Base-by-base conservation (phyloP, 2,329 filamentous ascomycete species). In the Nakataea oryzae region DNA sequence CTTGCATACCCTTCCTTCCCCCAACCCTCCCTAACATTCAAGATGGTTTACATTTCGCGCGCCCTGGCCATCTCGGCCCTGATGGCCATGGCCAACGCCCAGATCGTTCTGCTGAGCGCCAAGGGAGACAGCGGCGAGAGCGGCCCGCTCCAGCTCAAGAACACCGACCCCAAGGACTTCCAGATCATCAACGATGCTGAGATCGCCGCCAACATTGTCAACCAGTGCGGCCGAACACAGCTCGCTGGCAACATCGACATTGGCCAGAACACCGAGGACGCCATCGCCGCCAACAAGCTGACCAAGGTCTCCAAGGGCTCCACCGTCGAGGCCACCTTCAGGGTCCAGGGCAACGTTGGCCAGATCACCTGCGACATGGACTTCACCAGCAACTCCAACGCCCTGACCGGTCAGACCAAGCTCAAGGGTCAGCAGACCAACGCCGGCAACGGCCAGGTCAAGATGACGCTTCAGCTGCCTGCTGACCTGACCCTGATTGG, bases 241-340 rank as follows among this genome's bases (percentile, higher is more conserved):
- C 70, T 82, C 55, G 68, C 74, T 62, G 86, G 86, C 50, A 83
- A 81, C 74, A 88, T 88, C 69, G 82, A 87, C 65, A 76, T 87
- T 62, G 80, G 80, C 56, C 78, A 81, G 70, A 79, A 78, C 66
- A 83, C 80, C 1, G 80, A 84, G 70, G 78, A 79, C 62, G 78
- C 78, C 11, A 66, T 84, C 3, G 71, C 76, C 21, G 76, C 75
- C 12, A 65, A 67, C 1, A 68, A 72, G 6, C 78, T 85, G 11
- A 84, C 81, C 2, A 73, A 78, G 59, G 81, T 84, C 61, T 70
- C 75, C 64, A 66, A 73, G 3, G 81, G 81, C 41, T 74, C 73
- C 57, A 66, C 74, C 54, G 57, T 85, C 34, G 73, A 70, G 4
- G 75, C 81, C 59, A 79, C 75, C 26, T 74, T 81, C 60, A 79